phyloP scores from a whole-genome alignment of 306 rosid species.

The Casuarina cunninghamiana region DNA sequence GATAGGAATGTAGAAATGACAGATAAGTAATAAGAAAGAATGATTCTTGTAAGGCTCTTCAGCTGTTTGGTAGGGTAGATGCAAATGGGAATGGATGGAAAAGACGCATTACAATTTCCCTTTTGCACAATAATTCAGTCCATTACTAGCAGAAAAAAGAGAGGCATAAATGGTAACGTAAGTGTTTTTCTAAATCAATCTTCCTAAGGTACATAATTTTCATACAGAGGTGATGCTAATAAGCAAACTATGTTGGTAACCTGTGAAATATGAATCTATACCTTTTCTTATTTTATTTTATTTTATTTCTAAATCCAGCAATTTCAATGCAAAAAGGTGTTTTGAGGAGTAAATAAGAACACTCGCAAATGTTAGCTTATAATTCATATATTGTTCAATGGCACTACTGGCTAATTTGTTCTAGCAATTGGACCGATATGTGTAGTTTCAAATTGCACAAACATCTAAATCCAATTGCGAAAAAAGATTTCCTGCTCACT shows the following conservation, averaged over 20 bases:
- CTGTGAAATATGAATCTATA: neutral
- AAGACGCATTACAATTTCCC: neutral
- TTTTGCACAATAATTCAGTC: neutral
- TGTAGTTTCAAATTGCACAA: neutral
- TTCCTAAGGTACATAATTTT: neutral
- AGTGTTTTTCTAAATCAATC: neutral
- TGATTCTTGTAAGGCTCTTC: too few species aligned
- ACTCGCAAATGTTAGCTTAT: neutral
- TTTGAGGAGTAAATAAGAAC: neutral
- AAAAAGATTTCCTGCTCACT: neutral
- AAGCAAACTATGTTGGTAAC: neutral
- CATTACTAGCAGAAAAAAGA: neutral
- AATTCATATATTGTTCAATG: neutral
- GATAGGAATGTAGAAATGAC: too few species aligned
- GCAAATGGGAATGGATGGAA: neutral
- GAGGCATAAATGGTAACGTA: neutral
- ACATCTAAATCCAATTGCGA: neutral
- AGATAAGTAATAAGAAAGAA: too few species aligned
- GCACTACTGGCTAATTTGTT: neutral
- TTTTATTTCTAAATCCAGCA: neutral
- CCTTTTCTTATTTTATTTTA: neutral
- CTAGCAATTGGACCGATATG: neutral
- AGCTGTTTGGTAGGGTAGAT: too few species aligned
- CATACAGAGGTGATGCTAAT: neutral
- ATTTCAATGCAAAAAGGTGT: neutral